A percentile compares a stretch with the other conserved stretches of the same genome.
Evolutionary conservation across 2,329 filamentous ascomycete species (phyloP).

Genomic region (Mycosphaerella sp.): DNA sequence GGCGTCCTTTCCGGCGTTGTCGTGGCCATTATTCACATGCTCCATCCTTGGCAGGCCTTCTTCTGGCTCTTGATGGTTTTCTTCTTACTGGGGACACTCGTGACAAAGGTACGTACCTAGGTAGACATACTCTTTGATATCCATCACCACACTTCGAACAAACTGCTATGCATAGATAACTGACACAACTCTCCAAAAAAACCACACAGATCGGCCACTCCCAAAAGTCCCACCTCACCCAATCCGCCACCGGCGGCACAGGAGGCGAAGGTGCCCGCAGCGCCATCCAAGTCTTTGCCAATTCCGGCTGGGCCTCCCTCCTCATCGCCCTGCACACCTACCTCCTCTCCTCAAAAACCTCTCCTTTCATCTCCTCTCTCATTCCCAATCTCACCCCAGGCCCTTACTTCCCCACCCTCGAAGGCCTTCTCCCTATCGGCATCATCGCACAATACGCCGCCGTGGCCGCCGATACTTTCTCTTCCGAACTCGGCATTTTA

Average conservation of each 20-base stretch:
- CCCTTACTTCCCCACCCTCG: constrained; percentile 38
- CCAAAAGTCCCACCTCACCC: constrained; percentile 73
- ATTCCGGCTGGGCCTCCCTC: constrained; percentile 71
- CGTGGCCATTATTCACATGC: constrained; percentile 72
- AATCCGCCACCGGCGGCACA: constrained; percentile 63
- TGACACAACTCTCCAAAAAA: too few relatives aligned
- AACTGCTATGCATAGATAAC: too few relatives aligned
- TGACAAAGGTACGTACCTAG: constrained; percentile 60
- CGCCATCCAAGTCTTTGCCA: constrained; percentile 84
- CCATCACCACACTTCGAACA: neutral
- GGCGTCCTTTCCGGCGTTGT: constrained; percentile 66
- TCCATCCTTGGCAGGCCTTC: constrained; percentile 94
- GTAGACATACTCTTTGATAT: neutral
- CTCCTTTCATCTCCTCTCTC: constrained; percentile 30
- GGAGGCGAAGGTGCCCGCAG: constrained; percentile 79
- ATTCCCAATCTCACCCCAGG: constrained; percentile 21
- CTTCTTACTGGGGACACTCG: constrained; percentile 76
- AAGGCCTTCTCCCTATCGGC: constrained; percentile 41
- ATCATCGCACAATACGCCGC: constrained; percentile 66
- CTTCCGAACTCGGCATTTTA: constrained; percentile 89
- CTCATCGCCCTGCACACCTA: constrained; percentile 49
- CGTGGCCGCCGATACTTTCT: constrained; percentile 88
- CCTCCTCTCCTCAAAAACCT: constrained; percentile 31
- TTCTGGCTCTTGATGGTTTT: constrained; percentile 77
- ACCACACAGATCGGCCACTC: constrained; percentile 68